Evolutionary conservation across 2,329 filamentous ascomycete species (phyloP), one percentile per base, ranked within the genome.

Genomic region (Cercospora nicotianae): DNA sequence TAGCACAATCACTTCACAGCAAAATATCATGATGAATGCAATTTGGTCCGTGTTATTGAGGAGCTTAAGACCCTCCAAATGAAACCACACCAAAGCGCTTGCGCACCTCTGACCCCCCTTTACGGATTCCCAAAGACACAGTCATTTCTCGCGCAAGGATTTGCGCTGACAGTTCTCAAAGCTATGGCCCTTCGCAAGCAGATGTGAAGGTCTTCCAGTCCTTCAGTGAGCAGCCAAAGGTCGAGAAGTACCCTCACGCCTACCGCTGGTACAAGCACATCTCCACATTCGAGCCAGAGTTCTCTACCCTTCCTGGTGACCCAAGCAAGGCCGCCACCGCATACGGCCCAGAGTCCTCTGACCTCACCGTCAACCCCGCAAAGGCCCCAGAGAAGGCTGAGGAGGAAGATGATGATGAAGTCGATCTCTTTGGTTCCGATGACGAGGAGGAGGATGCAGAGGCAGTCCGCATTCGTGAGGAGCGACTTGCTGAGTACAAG

Each of bases 261-360:
- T 93, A 92, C 80, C 91, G 95, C 83, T 99, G 95, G 95, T 97
- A 97, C 90, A 97, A 96, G 89, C 94, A 99, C 89, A 92, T 97
- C 80, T 89, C 91, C 81, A 91, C 91, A 77, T 97, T 92, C 86
- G 90, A 96, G 87, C 87, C 91, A 75, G 94, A 98, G 83, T 98
- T 98, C 86, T 86, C 91, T 78, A 91, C 89, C 73, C 91, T 99
- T 63, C 88, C 93, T 68, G 95, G 95, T 82, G 94, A 98, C 84
- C 88, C 94, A 76, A 91, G 91, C 82, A 93, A 95, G 87, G 86
- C 90, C 75, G 92, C 90, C 86, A 94, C 91, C 77, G 87, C 90
- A 80, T 98, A 98, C 85, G 95, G 95, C 78, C 95, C 95, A 73
- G 94, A 96, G 77, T 86, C 84, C 72, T 82, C 85, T 71, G 91